Base-by-base conservation (phyloP, 2,329 filamentous ascomycete genomes). In the Hypoxylon rubiginosum region DNA sequence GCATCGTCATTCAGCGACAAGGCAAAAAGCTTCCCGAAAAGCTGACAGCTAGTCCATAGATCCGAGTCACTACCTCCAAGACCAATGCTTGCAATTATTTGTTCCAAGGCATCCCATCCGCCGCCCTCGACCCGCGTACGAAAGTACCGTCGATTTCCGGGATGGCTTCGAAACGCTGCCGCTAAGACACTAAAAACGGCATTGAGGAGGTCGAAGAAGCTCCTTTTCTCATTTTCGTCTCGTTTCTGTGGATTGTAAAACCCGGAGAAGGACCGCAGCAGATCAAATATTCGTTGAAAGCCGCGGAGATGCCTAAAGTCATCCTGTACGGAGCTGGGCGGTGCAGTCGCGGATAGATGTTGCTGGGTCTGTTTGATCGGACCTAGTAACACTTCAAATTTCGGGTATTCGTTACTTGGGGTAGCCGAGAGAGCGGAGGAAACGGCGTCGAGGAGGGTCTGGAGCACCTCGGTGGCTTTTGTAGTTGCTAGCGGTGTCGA, bases 141-240 rank as follows among this genome's bases (percentile, higher is more conserved):
- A 77, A 98, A 98, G 81, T 95, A 97, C 72, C 92, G 88, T 74
- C 91, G 88, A 79, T 98, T 99, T 19, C 94, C 95, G 50, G 91
- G 85, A 78, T 98, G 94, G 49, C 89, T 89, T 58, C 89, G 87
- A 70, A 99, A 86, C 13, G 90, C 89, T 51, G 91, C 90, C 1
- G 92, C 90, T 28, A 98, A 81, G 13, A 96, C 88, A 32, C 88
- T 88, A 41, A 96, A 82, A n/a, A 91, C 85, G 8, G 86, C 86
- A 73, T 93, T 88, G 17, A 97, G 82, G 17, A 95, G 82, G 64
- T 87, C 85, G 74, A 93, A 92, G 62, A 92, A 82, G 48, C 84
- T 83, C 61, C 83, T 81, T 76, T 90, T 92, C 65, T 93, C 89
- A 49, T 87, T 81, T 41, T 88, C 80, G 54, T 80, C 86, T 74